A percentile compares a stretch with the other conserved stretches of the same genome.
These are phyloP conservation scores for Volvox africanus DNA, from an alignment of 139 green algal species.

Conservation along the genomic window DNA sequence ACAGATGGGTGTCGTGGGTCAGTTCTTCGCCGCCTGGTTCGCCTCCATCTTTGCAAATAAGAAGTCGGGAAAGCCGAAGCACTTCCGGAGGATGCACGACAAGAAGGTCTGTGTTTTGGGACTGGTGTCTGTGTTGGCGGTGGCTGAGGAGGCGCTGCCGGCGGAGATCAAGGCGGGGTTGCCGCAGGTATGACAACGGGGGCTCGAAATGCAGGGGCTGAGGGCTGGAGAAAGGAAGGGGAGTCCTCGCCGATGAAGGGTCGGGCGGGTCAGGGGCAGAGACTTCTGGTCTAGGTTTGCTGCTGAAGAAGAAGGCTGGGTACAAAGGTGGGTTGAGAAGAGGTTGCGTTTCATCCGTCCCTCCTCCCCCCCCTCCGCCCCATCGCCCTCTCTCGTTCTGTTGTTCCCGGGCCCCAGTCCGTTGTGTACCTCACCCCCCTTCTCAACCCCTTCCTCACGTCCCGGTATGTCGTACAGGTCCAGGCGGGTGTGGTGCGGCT, in stretches of 20 bases:
- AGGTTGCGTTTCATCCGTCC: too few relatives aligned
- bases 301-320: too few relatives aligned
- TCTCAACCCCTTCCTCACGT: background rate
- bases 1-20: constrained; percentile 33
- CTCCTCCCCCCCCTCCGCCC: too few relatives aligned
- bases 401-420: background rate
- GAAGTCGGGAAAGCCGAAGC: constrained; percentile 62
- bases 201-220: too few relatives aligned
- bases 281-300: too few relatives aligned
- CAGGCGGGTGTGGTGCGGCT: constrained; percentile 58
- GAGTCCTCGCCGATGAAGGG: background rate
- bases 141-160: constrained; percentile 69
- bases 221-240: background rate
- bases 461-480: constrained; percentile 41
- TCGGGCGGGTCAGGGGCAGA: too few relatives aligned
- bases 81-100: constrained; percentile 79
- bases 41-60: constrained; percentile 72
- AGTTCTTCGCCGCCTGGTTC: constrained; percentile 76
- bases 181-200: constrained; percentile 66
- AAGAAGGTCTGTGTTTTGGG: constrained; percentile 88
- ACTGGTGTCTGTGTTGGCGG: constrained; percentile 72
- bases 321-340: too few relatives aligned
- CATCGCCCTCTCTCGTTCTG: too few relatives aligned
- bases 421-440: too few relatives aligned
- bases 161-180: constrained; percentile 70